Evolutionary conservation across 2,329 filamentous ascomycete genomes (phyloP).

Genomic region (Leptographium procerum): DNA sequence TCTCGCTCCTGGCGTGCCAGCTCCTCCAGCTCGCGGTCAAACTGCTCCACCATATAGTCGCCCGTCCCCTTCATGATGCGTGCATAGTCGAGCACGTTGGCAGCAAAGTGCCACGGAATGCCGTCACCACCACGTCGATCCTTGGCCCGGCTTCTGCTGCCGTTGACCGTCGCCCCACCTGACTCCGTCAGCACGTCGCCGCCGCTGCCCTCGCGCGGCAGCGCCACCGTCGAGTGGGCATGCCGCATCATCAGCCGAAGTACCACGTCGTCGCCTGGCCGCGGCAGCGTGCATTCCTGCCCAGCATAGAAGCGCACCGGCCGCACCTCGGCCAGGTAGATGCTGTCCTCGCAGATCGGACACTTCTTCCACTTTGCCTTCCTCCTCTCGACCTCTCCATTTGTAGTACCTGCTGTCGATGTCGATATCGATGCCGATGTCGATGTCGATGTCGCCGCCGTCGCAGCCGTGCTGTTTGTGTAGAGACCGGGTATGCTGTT

Average conservation of each 20-base stretch:
- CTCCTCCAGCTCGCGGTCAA: constrained; percentile 65
- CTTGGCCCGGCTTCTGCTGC: background rate
- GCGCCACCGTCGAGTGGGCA: constrained; percentile 70
- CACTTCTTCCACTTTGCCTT: constrained; percentile 78
- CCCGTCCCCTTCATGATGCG: constrained; percentile 89
- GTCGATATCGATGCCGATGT: background rate
- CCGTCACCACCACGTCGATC: background rate
- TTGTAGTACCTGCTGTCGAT: background rate
- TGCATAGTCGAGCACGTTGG: constrained; percentile 88
- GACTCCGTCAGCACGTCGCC: constrained; percentile 46
- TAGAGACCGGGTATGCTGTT: constrained; percentile 36
- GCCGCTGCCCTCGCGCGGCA: constrained; percentile 68
- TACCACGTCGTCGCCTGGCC: constrained; percentile 80
- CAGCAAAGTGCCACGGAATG: constrained; percentile 89
- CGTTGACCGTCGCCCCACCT: background rate
- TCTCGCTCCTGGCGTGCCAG: constrained; percentile 69
- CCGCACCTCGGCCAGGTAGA: constrained; percentile 83
- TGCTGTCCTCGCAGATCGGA: constrained; percentile 84
- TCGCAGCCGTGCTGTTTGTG: background rate
- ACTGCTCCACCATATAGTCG: constrained; percentile 76
- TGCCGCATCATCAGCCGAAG: constrained; percentile 74
- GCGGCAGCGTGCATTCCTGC: constrained; percentile 70
- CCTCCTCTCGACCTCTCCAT: background rate
- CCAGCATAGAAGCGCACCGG: constrained; percentile 87
- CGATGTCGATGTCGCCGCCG: background rate